Evolutionary conservation across 2,329 filamentous ascomycete genomes (phyloP), one percentile per base, ranked within the genome.

Genomic region (Phaeosphaeria sp.): DNA sequence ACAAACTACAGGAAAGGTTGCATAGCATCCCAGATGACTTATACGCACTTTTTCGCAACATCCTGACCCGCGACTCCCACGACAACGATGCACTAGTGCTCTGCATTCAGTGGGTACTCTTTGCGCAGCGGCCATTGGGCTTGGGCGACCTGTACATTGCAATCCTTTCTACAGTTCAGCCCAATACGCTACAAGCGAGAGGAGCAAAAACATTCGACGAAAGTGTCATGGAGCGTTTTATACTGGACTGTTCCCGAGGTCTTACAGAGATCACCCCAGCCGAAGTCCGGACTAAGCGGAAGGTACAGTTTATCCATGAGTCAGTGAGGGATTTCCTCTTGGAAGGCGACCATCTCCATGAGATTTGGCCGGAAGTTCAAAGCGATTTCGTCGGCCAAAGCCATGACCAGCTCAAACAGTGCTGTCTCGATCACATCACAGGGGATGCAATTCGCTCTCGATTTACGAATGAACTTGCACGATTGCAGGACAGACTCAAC

Each of bases 21-120:
- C 20, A 66, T 7, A 75, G 81, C 22, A 75, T 82, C 27, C 82
- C 80, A 0, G 48, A 49, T 5, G 74, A 74, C 0, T 71, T 89
- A 0, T 65, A 77, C 40, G 74, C 82, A 0, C 63, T 89, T 0
- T 88, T 89, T 56, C 74, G 73, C 2, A 72, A 84, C n/a, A 65
- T 67, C 4, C 44, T 69, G 17, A 78, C 55, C 0, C 77, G 83
- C 15, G 84, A 89, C 24, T 42, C 58, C 2, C 46, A 51, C 13
- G 57, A 61, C 20, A 56, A 50, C 39, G 53, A 64, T 7, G 51
- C 48, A 11, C 49, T 64, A 2, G 17, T 64, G 0, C n/a, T 68
- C 3, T 67, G 63, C 36, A 60, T 70, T 7, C 65, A 66, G 18
- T 65, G 59, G 63, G 49, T 71, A 1, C 63, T 71, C 13, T 69